Evolutionary conservation across 352 stramenopile genomes (phyloP), one percentile per base, ranked within the genome.

Genomic region (Phytopythium sindhum): DNA sequence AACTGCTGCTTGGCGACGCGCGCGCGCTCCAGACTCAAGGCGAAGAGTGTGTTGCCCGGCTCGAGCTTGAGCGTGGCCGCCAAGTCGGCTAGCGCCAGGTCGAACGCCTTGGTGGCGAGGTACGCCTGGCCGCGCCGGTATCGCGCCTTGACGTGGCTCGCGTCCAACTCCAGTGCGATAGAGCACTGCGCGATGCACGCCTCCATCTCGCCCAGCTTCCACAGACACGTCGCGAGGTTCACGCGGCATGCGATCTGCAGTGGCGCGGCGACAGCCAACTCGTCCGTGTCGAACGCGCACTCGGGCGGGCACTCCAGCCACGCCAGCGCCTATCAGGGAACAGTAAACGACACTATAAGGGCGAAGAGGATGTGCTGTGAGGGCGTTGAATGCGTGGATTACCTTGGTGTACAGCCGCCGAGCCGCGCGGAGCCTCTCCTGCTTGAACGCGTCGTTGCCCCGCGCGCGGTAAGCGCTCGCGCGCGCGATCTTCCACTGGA

Each of bases 61-160:
- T 90, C 78, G 10, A 77, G 35, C 2, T 74, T 37, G 12, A 71
- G 31, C 21, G 76, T 64, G 11, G 58, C 61, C 26, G 69, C 70
- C 39, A 93, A 68, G 68, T 93, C 84, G n/a, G 47, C 55, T 10
- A 91, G 54, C 4, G 81, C 84, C 10, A 80, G 50, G 9, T 82
- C 70, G 44, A 88, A 91, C 52, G 82, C 75, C 55, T 89, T 91
- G 24, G 66, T 68, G 15, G 68, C 61, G 7, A 80, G 47, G 47
- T 80, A 83, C 39, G 80, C 86, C 56, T 93, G 83, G 51, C 83
- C 88, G 47, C 84, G 77, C 31, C 78, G 72, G 67, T 78, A 93
- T 14, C 81, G 72, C 57, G 84, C 83, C 62, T 94, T 94, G 12
- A 75, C 63, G 62, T 89, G 81, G 29, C 50, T 48, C 1, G 75